Base-by-base conservation (phyloP, 2,329 filamentous ascomycete species). In the Botrytis tulipae region DNA sequence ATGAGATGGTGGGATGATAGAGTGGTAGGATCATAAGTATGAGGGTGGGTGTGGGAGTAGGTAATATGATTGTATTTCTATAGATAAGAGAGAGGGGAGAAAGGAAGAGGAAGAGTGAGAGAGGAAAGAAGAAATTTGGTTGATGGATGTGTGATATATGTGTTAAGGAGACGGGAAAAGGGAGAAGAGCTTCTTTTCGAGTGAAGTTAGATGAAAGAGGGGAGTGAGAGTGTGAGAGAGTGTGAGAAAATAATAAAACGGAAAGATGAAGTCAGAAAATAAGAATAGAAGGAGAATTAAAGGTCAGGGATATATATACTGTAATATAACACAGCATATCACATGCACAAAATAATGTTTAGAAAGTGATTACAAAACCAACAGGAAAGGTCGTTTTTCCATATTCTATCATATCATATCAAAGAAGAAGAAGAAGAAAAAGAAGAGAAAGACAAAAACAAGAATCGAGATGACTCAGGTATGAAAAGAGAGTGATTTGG, bases 61-160 rank as follows among this genome's bases (percentile, higher is more conserved):
- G 10, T 1, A 51, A 14, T n/a, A 3, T 14, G 48, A 0, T n/a
- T 51, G 2, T 6, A 6, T 6, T 51, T n/a, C 4, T n/a, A 14
- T 14, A 51, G 1, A 12, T 9, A 25, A 1, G 22, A 48, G 9
- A 7, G 18, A 35, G 35, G 35, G 5, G 6, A 7, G 42, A 44
- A 18, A 42, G 40, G 40, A 42, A 1, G 4, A 6, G 12, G 10
- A 40, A 5, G 37, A 40, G 37, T 3, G 9, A 48, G 22, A 4
- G 22, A 6, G 4, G 22, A n/a, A 51, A 51, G 46, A 51, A 25
- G 9, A 51, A 25, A 25, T 12, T 12, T 10, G 10, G 5, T 51
- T 25, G 5, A 25, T 51, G 9, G 22, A 14, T 6, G 1, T 51
- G 10, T 12, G 22, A 51, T 25, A 25, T 51, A 14, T n/a, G 10